Base-by-base conservation (phyloP, 164 flowering plant genomes). In the Berberis thunbergii region DNA sequence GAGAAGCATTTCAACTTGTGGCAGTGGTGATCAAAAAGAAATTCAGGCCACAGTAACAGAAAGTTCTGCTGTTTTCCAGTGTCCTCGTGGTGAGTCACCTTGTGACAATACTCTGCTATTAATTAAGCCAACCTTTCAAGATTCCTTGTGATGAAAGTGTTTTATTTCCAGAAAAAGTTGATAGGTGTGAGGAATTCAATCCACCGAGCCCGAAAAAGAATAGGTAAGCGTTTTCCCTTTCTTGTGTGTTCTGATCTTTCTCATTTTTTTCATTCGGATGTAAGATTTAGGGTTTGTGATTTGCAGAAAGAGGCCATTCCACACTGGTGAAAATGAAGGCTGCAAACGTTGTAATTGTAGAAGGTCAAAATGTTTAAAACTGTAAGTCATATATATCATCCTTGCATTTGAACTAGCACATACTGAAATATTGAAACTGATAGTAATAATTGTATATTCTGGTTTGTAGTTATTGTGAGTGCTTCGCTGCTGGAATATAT, bases 401-500 rank as follows among this genome's bases (percentile, higher is more conserved):
- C 26, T 26, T 26, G 26, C 26, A 26, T 26, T 26, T 26, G 26
- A 26, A 26, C 26, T 26, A 26, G 26, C 26, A 26, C 26, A 26
- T 26, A 26, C 26, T 26, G 26, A 26, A 26, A 26, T 26, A 26
- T 26, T 26, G 26, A 26, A 26, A 26, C 0, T 26, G 26, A 26
- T 26, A 26, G 26, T 26, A 26, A 26, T 26, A 26, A 26, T 64
- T 57, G 53, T 10, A 38, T 7, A 9, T 57, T 38, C 41, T 60
- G 52, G 7, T 61, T 71, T 71, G 64, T 79, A 91, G 98, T 61
- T 92, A 86, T 49, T 92, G 96, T 71, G 96, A 88, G 46, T 92
- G 96, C 69, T 92, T 89, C 83, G 88, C 87, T 64, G 88, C 87
- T 40, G 96, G 93, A 48, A 49, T 76, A 46, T 87, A 83, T 69